These are phyloP conservation scores for Talaromyces amestolkiae DNA, from an alignment of 2,329 filamentous ascomycete species.

Conservation along the genomic window DNA sequence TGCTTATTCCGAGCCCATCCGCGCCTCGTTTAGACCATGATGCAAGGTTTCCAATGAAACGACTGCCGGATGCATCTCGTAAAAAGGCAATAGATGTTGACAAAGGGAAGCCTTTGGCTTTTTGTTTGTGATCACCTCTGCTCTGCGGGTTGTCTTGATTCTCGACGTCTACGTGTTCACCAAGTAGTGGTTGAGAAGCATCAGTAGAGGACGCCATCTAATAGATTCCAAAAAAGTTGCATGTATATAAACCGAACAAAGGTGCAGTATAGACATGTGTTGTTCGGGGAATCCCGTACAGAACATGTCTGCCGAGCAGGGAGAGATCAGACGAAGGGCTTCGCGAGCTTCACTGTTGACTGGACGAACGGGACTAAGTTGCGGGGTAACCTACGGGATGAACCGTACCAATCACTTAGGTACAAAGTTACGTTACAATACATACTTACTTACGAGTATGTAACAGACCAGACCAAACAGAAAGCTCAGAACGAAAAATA, in stretches of 20 bases:
- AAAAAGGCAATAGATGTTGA: neutral
- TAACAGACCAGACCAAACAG: neutral
- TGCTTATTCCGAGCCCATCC: constrained; percentile 4
- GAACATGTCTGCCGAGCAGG: neutral
- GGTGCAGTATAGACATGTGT: neutral
- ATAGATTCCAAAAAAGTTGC: neutral
- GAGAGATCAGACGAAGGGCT: neutral
- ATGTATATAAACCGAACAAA: neutral
- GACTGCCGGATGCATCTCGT: neutral
- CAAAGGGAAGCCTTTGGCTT: neutral
- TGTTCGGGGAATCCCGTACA: neutral
- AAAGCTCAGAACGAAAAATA: neutral
- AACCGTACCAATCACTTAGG: neutral
- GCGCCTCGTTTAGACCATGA: constrained; percentile 14
- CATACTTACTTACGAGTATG: neutral
- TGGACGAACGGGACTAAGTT: neutral
- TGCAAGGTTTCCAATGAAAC: constrained; percentile 10
- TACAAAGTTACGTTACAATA: neutral
- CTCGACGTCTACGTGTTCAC: constrained; percentile 11
- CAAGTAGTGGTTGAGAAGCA: constrained; percentile 16
- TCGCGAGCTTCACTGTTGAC: neutral
- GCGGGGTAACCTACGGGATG: constrained; percentile 2
- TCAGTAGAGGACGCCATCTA: constrained; percentile 17
- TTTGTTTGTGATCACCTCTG: neutral
- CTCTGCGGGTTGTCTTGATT: constrained; percentile 2